Conservation (phyloP, 768 basidiomycete genomes). For the Pulveroboletus sp. region DNA sequence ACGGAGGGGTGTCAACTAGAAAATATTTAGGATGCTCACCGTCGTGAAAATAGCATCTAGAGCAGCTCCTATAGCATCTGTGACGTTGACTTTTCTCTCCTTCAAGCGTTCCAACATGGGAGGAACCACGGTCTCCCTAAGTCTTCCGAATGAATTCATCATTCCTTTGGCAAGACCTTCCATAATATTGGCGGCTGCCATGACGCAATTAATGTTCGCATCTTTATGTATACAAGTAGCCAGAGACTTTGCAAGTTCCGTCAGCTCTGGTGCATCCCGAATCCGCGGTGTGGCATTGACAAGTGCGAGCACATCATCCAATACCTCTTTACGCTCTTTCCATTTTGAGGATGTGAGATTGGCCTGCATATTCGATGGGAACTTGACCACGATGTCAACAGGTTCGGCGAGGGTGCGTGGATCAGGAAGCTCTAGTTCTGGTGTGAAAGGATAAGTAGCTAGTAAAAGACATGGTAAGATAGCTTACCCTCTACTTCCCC, state of each 20-base stretch:
- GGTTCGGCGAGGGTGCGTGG: conserved; percentile 77
- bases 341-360: conserved; percentile 88
- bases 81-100: conserved; percentile 88
- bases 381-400: conserved; percentile 68
- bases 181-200: conserved; percentile 77
- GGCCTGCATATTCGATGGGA: conserved; percentile 71
- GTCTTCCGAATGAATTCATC: conserved; percentile 65
- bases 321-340: conserved; percentile 93
- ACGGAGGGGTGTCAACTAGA: background rate
- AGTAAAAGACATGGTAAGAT: background rate
- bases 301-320: conserved; percentile 75
- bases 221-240: conserved; percentile 81
- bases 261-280: conserved; percentile 73
- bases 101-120: conserved; percentile 86
- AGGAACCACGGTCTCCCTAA: conserved; percentile 66
- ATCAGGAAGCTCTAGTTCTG: conserved; percentile 59
- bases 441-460: conserved; percentile 8
- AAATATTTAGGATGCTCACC: conserved; percentile 44
- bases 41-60: conserved; percentile 85
- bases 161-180: conserved; percentile 85
- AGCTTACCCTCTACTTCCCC: conserved; percentile 50
- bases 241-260: conserved; percentile 69
- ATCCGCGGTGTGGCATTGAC: conserved; percentile 70
- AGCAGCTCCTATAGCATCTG: conserved; percentile 82
- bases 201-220: conserved; percentile 94